Conservation (phyloP, 108 stramenopile species). For the Nitzschia sp. region DNA sequence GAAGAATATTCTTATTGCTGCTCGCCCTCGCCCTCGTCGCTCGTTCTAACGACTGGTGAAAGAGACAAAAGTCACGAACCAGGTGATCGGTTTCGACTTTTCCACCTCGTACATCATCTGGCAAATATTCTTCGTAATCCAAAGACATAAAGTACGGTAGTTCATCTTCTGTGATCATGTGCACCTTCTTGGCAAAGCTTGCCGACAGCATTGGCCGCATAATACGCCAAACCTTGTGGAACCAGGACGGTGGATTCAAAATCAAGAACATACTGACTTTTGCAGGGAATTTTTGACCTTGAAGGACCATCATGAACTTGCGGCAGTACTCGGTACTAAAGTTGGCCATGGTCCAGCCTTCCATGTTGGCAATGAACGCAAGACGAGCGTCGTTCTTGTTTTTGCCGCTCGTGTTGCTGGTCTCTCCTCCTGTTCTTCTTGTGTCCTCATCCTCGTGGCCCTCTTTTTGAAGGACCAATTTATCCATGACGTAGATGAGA, state of each 20-base stretch:
- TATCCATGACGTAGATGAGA: conserved; percentile 49
- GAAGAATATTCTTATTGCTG: no score
- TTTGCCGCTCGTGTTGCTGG: no score
- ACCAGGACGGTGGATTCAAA: conserved; percentile 64
- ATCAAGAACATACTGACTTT: conserved; percentile 47
- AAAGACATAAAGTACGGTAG: conserved; percentile 22
- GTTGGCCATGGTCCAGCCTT: conserved; percentile 47
- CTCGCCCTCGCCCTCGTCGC: neutral
- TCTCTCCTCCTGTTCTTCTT: no score
- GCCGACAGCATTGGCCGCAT: conserved; percentile 48
- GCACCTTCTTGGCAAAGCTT: conserved; percentile 42
- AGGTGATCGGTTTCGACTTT: conserved; percentile 24
- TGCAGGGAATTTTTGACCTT: conserved; percentile 41
- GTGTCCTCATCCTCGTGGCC: no score
- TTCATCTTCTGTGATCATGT: conserved; percentile 36
- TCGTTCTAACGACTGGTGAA: conserved; percentile 4
- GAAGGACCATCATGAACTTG: conserved; percentile 48
- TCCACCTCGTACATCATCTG: conserved; percentile 43
- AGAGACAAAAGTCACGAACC: conserved; percentile 39
- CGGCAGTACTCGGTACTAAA: conserved; percentile 42
- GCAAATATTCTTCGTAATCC: conserved; percentile 37
- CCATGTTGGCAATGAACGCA: conserved; percentile 60
- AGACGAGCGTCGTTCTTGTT: no score
- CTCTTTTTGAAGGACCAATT: conserved; percentile 28
- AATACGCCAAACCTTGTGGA: conserved; percentile 44